These are phyloP conservation scores for Cladophialophora immunda DNA, from an alignment of 2,329 filamentous ascomycete species.

Conservation along the genomic window DNA sequence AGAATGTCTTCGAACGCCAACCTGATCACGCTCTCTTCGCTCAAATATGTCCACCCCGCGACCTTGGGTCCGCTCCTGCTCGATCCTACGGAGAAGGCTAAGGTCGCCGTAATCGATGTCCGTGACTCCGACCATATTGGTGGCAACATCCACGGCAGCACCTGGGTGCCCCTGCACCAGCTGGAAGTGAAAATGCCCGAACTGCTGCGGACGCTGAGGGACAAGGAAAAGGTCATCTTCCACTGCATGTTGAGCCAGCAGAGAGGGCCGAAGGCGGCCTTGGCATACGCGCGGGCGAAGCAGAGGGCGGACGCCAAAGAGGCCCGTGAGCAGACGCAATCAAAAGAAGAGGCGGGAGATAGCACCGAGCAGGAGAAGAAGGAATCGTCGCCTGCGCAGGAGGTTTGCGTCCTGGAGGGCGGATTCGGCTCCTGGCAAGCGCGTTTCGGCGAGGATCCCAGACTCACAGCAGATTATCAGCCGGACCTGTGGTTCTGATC, in stretches of 20 bases:
- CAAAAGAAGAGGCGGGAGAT: constrained; percentile 36
- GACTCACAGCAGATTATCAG: constrained; percentile 82
- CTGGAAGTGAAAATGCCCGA: constrained; percentile 82
- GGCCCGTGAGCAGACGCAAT: constrained; percentile 24
- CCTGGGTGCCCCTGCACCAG: constrained; percentile 75
- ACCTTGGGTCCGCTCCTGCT: constrained; percentile 73
- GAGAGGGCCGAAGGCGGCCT: constrained; percentile 82
- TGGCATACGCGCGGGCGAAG: constrained; percentile 68
- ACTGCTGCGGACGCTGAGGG: constrained; percentile 77
- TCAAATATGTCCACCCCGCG: constrained; percentile 74
- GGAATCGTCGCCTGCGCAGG: constrained; percentile 60
- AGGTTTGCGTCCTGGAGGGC: constrained; percentile 80
- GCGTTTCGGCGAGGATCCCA: constrained; percentile 75
- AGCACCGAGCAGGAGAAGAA: constrained; percentile 28
- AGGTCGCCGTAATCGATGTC: constrained; percentile 83
- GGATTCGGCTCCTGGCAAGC: constrained; percentile 94
- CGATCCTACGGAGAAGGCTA: constrained; percentile 54
- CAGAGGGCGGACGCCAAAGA: constrained; percentile 45
- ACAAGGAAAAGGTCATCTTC: constrained; percentile 87
- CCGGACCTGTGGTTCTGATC: constrained; percentile 77
- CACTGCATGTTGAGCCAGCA: constrained; percentile 94
- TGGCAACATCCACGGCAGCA: constrained; percentile 82
- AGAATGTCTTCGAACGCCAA: constrained; percentile 40
- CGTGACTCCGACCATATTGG: constrained; percentile 90
- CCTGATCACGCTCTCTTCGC: constrained; percentile 67